These are phyloP conservation scores for Ophiostoma ulmi DNA, from an alignment of 2,329 filamentous ascomycete species.

Conservation along the genomic window DNA sequence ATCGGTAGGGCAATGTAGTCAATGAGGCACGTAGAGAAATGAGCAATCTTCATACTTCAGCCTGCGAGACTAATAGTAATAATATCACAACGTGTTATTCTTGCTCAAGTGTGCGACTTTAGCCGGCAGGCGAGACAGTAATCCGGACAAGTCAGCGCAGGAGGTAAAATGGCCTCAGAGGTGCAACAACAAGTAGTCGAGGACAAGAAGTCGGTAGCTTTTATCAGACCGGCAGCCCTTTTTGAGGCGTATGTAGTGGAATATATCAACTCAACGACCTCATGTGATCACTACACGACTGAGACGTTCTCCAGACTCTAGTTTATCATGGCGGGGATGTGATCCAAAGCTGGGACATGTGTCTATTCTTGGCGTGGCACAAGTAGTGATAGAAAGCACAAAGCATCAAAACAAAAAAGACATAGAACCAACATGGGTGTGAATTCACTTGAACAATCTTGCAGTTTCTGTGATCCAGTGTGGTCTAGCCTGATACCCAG, in stretches of 20 bases:
- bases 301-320: background rate
- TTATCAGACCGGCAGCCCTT: too few relatives aligned
- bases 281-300: background rate
- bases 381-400: background rate
- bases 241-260: too few relatives aligned
- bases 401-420: background rate
- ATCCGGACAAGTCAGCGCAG: background rate
- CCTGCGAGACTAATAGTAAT: background rate
- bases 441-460: background rate
- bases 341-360: background rate
- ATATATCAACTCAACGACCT: too few relatives aligned
- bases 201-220: too few relatives aligned
- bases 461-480: background rate
- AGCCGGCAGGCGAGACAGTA: background rate
- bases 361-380: conserved; percentile 2
- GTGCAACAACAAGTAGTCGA: too few relatives aligned
- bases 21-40: too few relatives aligned
- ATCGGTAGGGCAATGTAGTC: background rate
- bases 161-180: too few relatives aligned
- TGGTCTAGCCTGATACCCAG: background rate
- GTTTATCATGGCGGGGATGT: background rate
- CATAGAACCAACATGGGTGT: background rate
- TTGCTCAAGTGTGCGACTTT: conserved; percentile 1
- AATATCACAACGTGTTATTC: background rate
- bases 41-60: background rate